These are phyloP conservation scores for Colletotrichum sp. DNA, from an alignment of 2,329 filamentous ascomycete species.

Conservation along the genomic window DNA sequence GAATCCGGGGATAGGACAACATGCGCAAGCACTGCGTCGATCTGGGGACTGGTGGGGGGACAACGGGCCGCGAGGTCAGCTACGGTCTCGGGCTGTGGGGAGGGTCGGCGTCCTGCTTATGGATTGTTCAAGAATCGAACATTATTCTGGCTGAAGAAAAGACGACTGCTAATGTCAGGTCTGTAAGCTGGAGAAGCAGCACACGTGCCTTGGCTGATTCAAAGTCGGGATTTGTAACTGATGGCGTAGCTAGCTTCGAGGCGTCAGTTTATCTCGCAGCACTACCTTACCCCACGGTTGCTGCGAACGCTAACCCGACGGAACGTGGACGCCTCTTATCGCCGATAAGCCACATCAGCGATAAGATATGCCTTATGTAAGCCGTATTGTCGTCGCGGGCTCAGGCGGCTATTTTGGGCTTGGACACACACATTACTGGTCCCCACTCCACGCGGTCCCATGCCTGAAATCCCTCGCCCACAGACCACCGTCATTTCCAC, in stretches of 20 bases:
- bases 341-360: background rate
- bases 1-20: background rate
- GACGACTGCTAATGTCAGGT: background rate
- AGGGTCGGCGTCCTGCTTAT: background rate
- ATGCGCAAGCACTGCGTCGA: background rate
- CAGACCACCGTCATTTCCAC: constrained; percentile 10
- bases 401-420: background rate
- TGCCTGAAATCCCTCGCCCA: constrained; percentile 16
- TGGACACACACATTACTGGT: background rate
- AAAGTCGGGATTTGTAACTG: background rate
- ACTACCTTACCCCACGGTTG: constrained; percentile 4
- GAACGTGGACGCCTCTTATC: background rate
- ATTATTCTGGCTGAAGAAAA: background rate
- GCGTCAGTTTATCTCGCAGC: constrained; percentile 15
- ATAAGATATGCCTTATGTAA: background rate
- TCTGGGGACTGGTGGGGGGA: background rate
- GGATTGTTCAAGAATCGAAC: background rate
- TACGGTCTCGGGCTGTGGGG: background rate
- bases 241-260: background rate
- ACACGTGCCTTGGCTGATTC: background rate
- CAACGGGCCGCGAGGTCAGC: background rate
- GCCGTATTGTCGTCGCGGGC: background rate
- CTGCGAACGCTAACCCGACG: background rate
- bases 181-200: background rate
- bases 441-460: background rate